Conservation (phyloP, 2,329 filamentous ascomycete species). For the Alternaria brassicae region DNA sequence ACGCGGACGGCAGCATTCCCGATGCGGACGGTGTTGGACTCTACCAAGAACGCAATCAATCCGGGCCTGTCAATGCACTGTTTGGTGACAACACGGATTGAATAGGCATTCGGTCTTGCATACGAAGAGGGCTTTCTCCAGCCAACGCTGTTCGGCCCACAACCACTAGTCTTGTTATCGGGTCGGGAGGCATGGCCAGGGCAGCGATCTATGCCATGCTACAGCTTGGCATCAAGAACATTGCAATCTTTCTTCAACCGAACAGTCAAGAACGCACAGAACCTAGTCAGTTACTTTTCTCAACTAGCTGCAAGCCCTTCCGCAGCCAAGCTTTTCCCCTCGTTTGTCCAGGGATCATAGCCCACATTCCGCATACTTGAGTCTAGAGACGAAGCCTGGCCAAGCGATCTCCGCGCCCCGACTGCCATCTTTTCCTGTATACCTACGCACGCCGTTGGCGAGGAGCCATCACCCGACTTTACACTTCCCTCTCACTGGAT, state of each 20-base stretch:
- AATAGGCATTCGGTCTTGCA: constrained; percentile 77
- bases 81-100: constrained; percentile 84
- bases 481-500: constrained; percentile 74
- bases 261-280: constrained; percentile 68
- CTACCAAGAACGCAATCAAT: constrained; percentile 64
- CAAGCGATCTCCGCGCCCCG: constrained; percentile 65
- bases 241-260: constrained; percentile 78
- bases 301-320: constrained; percentile 48
- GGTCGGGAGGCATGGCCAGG: constrained; percentile 74
- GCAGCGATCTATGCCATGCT: constrained; percentile 80
- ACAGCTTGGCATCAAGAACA: constrained; percentile 77
- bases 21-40: constrained; percentile 61
- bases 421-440: constrained; percentile 80
- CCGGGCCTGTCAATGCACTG: constrained; percentile 70
- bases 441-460: constrained; percentile 70
- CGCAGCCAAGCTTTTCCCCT: constrained; percentile 30
- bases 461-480: constrained; percentile 71
- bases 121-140: constrained; percentile 74
- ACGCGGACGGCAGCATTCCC: constrained; percentile 63
- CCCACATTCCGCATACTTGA: constrained; percentile 64
- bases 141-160: constrained; percentile 65
- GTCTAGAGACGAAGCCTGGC: constrained; percentile 68
- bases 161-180: constrained; percentile 60
- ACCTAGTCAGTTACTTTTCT: constrained; percentile 72
- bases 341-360: constrained; percentile 37